Evolutionary conservation across 2,329 filamentous ascomycete genomes (phyloP).

Genomic region (Cladorrhinum sp.): DNA sequence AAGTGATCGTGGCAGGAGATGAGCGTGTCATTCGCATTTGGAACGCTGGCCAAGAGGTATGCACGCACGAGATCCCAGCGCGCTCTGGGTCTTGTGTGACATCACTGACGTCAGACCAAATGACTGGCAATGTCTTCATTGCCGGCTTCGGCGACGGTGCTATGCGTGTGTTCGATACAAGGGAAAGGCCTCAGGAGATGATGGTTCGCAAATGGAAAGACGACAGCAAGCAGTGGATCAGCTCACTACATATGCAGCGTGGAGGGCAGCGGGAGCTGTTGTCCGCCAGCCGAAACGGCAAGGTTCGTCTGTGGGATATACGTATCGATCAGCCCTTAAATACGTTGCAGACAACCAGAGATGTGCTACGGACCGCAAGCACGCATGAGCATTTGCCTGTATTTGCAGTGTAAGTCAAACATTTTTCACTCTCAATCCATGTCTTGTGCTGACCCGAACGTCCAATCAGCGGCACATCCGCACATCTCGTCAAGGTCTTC

Average conservation of each 20-base stretch:
- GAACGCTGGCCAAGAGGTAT: conserved; percentile 92
- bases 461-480: conserved; percentile 72
- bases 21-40: conserved; percentile 93
- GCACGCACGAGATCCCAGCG: conserved; percentile 88
- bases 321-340: conserved; percentile 76
- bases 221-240: conserved; percentile 86
- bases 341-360: conserved; percentile 69
- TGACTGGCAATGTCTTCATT: conserved; percentile 93
- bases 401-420: conserved; percentile 77
- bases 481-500: conserved; percentile 86
- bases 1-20: conserved; percentile 92
- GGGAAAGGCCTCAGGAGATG: conserved; percentile 75
- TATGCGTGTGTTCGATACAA: conserved; percentile 89
- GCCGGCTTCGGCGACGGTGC: conserved; percentile 96
- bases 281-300: conserved; percentile 86
- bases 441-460: conserved; percentile 29
- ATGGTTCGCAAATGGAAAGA: conserved; percentile 98
- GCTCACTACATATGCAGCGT: conserved; percentile 93
- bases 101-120: conserved; percentile 92
- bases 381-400: conserved; percentile 96
- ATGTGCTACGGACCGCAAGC: conserved; percentile 78
- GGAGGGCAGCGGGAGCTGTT: conserved; percentile 89
- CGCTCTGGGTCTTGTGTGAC: conserved; percentile 95
- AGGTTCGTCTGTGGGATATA: conserved; percentile 95
- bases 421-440: background rate